Evolutionary conservation across 2,329 filamentous ascomycete genomes (phyloP).

Genomic region (Penicillium sp.): DNA sequence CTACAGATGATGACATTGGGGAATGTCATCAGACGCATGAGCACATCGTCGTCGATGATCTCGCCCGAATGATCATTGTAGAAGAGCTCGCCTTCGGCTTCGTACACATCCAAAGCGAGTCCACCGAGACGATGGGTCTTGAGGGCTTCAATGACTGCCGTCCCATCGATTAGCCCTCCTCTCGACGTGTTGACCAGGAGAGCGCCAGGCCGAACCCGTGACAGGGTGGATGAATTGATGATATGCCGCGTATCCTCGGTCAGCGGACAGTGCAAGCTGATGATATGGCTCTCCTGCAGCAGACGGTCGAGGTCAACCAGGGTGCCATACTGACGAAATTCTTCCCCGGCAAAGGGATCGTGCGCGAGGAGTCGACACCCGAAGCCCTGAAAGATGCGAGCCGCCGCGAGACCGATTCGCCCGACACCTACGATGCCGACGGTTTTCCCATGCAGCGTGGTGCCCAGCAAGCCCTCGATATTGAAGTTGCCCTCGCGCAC

Average conservation of each 20-base stretch:
- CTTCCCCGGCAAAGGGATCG: constrained; percentile 56
- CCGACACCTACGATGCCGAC: constrained; percentile 66
- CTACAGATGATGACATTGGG: constrained; percentile 66
- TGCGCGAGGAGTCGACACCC: constrained; percentile 62
- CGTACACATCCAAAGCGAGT: constrained; percentile 67
- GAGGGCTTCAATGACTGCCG: constrained; percentile 58
- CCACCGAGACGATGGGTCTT: constrained; percentile 61
- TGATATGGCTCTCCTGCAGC: constrained; percentile 57
- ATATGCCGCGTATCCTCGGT: constrained; percentile 59
- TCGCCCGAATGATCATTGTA: constrained; percentile 64
- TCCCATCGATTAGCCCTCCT: constrained; percentile 62
- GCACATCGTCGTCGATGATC: constrained; percentile 64
- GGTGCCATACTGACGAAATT: constrained; percentile 50
- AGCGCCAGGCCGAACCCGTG: constrained; percentile 57
- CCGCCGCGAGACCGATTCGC: constrained; percentile 62
- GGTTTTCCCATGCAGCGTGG: constrained; percentile 62
- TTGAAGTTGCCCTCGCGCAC: constrained; percentile 68
- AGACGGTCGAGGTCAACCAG: constrained; percentile 57
- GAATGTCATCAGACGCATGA: constrained; percentile 67
- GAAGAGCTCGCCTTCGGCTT: constrained; percentile 59
- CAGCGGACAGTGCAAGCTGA: constrained; percentile 66
- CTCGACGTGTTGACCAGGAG: constrained; percentile 66
- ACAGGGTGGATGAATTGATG: constrained; percentile 55
- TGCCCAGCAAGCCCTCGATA: constrained; percentile 59
- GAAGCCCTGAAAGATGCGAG: constrained; percentile 63